Conservation (phyloP, 768 basidiomycete genomes). For the Clitopilus hobsonii region DNA sequence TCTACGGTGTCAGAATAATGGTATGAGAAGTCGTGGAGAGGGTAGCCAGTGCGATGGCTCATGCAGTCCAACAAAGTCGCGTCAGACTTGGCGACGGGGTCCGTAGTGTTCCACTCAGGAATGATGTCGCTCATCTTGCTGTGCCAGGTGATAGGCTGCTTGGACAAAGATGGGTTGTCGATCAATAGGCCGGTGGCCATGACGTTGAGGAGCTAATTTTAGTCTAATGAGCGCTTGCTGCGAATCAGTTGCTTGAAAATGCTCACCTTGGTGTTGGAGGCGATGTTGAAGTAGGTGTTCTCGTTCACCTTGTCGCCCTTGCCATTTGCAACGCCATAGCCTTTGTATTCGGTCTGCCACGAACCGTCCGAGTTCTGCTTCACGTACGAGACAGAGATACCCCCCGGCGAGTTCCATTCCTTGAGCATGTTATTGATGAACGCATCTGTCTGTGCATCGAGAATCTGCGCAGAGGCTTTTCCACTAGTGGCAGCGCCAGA, state of each 20-base stretch:
- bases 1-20: slow-evolving; percentile 3
- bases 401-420: slow-evolving; percentile 9
- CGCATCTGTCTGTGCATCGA: slow-evolving; percentile 6
- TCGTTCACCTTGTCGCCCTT: neutral
- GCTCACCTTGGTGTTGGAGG: slow-evolving; percentile 13
- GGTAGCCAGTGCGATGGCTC: slow-evolving; percentile 23
- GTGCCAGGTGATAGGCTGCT: slow-evolving; percentile 16
- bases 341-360: slow-evolving; percentile 13
- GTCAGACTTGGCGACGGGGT: slow-evolving; percentile 15
- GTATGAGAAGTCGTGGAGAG: slow-evolving; percentile 16
- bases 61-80: slow-evolving; percentile 19
- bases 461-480: too few species aligned
- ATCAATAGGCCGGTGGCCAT: slow-evolving; percentile 20
- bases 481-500: neutral
- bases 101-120: slow-evolving; percentile 20
- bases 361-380: slow-evolving; percentile 2
- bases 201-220: slow-evolving; percentile 16
- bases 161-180: slow-evolving; percentile 16
- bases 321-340: slow-evolving; percentile 7
- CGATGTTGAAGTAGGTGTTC: slow-evolving; percentile 6
- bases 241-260: neutral
- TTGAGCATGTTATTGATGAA: slow-evolving; percentile 7
- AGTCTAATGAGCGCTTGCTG: neutral
- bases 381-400: slow-evolving; percentile 10
- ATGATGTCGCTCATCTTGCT: slow-evolving; percentile 18